These are phyloP conservation scores for Oenanthe sinensis DNA, from an alignment of 129 eudicot genomes.

Conservation along the genomic window DNA sequence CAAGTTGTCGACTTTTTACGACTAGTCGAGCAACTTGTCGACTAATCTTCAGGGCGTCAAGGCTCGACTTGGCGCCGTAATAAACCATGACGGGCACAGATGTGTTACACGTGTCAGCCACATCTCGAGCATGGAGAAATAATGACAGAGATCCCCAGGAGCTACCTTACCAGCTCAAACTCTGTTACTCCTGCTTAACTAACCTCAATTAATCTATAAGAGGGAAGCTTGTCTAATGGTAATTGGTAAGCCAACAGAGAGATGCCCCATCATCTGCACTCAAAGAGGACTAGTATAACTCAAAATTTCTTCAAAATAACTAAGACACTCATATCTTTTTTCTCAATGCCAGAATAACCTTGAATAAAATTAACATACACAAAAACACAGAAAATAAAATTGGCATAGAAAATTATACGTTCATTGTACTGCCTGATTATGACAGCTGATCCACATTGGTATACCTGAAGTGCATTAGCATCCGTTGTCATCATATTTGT, in stretches of 20 bases:
- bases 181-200: background rate
- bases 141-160: background rate
- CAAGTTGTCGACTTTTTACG: too few species aligned
- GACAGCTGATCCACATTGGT: background rate
- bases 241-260: background rate
- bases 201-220: background rate
- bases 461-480: conserved; percentile 91
- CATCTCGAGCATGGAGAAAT: background rate
- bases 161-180: background rate
- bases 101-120: background rate
- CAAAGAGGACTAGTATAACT: background rate
- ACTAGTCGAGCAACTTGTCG: too few species aligned
- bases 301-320: background rate
- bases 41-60: too few species aligned
- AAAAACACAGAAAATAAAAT: background rate
- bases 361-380: background rate
- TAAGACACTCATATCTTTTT: background rate
- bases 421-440: background rate
- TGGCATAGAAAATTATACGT: background rate
- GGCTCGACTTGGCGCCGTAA: too few species aligned
- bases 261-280: background rate
- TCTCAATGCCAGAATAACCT: background rate
- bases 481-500: conserved; percentile 94
- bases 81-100: background rate
- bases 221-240: background rate